Base-by-base conservation (phyloP, 257 asterid genomes). In the Fraxinus pennsylvanica region DNA sequence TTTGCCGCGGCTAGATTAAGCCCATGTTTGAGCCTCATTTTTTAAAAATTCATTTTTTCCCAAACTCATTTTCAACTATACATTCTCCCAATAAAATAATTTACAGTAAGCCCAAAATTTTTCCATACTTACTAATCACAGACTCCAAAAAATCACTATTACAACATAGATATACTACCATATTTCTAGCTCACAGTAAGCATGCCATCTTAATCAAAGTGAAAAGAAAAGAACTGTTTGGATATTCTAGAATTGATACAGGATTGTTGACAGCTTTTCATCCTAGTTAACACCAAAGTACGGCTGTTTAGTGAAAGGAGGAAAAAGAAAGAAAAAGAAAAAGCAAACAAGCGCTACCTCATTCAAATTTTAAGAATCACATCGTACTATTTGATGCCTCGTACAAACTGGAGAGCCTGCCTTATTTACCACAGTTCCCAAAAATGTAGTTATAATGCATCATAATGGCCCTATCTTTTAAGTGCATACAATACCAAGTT, bases 311-410 rank as follows among this genome's bases (percentile, higher is more conserved):
- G 50, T 43, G 50, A 43, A 41, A 41, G 50, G 50, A 41, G 13
- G 14, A 45, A 12, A 54, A 0, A 6, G 2, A 6, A 39, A 39
- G 1, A 43, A 45, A 45, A 45, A 45, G 54, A 67, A 25, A 21
- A 50, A 4, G 35, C 52, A 68, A 35, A 6, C 63, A 59, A 75
- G 5, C 71, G 75, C 66, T 73, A 35, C 71, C 71, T 32, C 73
- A 36, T 74, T 77, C 38, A 74, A 57, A 72, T 32, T 66, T 57
- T 70, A 22, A 12, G 76, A 81, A 80, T 69, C 30, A n/a, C 66
- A n/a, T 47, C n/a, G 3, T 15, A 1, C 9, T 0, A 57, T 57
- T 57, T 57, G 12, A 19, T 57, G 66, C 66, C 3, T 57, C 1
- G 29, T n/a, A 57, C 66, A n/a, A 57, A n/a, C 66, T 7, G 29